Percentiles rank a stretch among this genome's conserved stretches.
These are phyloP conservation scores for Pestalotiopsis sp. DNA, from an alignment of 2,329 filamentous ascomycete species.

Conservation along the genomic window DNA sequence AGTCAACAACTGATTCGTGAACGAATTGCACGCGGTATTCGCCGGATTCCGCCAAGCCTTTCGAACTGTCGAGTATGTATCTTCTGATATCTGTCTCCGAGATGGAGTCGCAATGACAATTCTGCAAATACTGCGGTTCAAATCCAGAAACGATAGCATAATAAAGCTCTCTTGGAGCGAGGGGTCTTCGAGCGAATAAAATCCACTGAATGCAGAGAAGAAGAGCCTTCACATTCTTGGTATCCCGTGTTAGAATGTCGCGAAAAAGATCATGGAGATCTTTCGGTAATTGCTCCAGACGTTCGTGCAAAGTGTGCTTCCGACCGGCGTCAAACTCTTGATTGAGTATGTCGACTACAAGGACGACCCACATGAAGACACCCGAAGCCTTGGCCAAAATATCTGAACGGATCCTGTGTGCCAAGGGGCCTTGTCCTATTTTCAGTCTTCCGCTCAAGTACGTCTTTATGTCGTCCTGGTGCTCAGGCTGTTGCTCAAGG, in stretches of 20 bases:
- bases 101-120: constrained; percentile 23
- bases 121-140: constrained; percentile 7
- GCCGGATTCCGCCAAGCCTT: constrained; percentile 50
- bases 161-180: constrained; percentile 48
- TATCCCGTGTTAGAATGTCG: constrained; percentile 41
- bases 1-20: constrained; percentile 53
- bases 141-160: constrained; percentile 38
- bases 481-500: constrained; percentile 28
- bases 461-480: constrained; percentile 25
- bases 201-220: constrained; percentile 50
- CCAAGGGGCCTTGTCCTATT: constrained; percentile 18
- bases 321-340: constrained; percentile 38
- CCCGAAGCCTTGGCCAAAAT: constrained; percentile 40
- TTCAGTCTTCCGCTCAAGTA: constrained; percentile 33
- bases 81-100: constrained; percentile 26
- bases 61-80: constrained; percentile 46
- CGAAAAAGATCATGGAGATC: constrained; percentile 41
- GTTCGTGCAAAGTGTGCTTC: constrained; percentile 29
- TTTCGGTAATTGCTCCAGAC: constrained; percentile 40
- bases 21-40: constrained; percentile 52
- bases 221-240: constrained; percentile 32
- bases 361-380: no score
- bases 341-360: constrained; percentile 47
- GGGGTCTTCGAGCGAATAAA: constrained; percentile 47
- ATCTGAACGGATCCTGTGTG: constrained; percentile 21